phyloP scores from a whole-genome alignment of 257 asterid species.

The Prunella vulgaris region DNA sequence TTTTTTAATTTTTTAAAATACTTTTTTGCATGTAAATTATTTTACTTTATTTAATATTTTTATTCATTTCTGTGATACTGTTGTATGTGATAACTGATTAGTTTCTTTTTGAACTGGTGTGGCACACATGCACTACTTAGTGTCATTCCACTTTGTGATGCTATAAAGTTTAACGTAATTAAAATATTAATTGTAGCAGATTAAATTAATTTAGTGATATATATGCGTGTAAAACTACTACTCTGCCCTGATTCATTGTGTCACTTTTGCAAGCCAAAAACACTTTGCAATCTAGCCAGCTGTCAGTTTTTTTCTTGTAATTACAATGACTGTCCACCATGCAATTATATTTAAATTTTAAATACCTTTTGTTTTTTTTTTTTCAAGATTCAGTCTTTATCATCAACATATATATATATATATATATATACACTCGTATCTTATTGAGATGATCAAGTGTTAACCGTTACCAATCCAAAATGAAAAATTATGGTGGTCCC shows the following conservation, averaged over 20 bases:
- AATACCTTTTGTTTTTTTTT: neutral
- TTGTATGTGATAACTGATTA: neutral
- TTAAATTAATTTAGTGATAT: neutral
- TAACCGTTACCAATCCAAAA: neutral
- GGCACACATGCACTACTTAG: conserved; percentile 22
- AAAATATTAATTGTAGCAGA: neutral
- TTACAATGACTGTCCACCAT: neutral
- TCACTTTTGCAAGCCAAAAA: conserved; percentile 8
- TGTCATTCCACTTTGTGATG: conserved; percentile 1
- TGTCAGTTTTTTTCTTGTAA: neutral
- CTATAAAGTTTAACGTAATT: too few species aligned
- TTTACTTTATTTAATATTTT: neutral
- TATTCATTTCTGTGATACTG: neutral
- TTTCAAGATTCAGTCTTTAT: neutral
- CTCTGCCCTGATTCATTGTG: conserved; percentile 9
- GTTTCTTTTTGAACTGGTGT: neutral
- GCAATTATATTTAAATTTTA: neutral
- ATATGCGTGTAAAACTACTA: neutral
- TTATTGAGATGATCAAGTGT: neutral
- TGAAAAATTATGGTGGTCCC: neutral
- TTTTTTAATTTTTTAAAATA: conserved; percentile 8
- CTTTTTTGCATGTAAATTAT: conserved; percentile 10
- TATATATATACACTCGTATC: too few species aligned
- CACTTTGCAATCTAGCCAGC: neutral
- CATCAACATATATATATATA: neutral